phyloP scores from a whole-genome alignment of 192 early-diverging fungal genomes.

The Coemansia biformis region DNA sequence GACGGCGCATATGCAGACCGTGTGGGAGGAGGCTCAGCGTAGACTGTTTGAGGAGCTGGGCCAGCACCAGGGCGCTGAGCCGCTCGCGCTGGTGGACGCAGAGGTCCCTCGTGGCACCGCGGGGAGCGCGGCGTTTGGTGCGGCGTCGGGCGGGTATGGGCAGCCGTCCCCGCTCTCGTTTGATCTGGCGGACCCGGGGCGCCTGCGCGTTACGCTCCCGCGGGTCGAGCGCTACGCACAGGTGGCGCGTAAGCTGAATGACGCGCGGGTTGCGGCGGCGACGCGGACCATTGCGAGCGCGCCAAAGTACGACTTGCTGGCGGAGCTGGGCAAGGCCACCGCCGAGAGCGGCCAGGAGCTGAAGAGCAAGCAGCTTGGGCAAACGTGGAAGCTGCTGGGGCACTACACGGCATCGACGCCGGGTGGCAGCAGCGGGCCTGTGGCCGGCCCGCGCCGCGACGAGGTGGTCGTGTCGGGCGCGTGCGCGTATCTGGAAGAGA shows the following conservation, averaged over 20 bases:
- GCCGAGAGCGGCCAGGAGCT: slow-evolving; percentile 34
- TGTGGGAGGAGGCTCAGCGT: slow-evolving; percentile 72
- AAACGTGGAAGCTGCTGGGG: slow-evolving; percentile 31
- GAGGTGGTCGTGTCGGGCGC: slow-evolving; percentile 13
- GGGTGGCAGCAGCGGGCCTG: not conserved
- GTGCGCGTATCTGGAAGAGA: slow-evolving; percentile 50
- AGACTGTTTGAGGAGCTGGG: slow-evolving; percentile 82
- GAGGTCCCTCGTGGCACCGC: no score
- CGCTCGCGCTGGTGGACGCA: not conserved
- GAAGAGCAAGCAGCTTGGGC: slow-evolving; percentile 42
- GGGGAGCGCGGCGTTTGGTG: no score
- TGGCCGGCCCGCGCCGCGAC: not conserved
- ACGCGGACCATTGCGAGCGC: not conserved
- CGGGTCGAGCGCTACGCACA: slow-evolving; percentile 38
- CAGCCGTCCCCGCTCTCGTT: slow-evolving; percentile 6
- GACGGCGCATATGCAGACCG: slow-evolving; percentile 53
- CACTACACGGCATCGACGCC: slow-evolving; percentile 11
- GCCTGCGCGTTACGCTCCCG: slow-evolving; percentile 15
- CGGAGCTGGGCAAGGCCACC: slow-evolving; percentile 28
- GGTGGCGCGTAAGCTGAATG: slow-evolving; percentile 32
- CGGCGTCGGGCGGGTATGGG: no score
- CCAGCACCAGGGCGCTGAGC: slow-evolving; percentile 46
- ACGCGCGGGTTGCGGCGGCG: slow-evolving; percentile 17
- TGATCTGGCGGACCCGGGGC: slow-evolving; percentile 3
- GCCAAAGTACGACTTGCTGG: slow-evolving; percentile 23